These are phyloP conservation scores for Asterophora parasitica DNA, from an alignment of 768 basidiomycete species.

Conservation along the genomic window DNA sequence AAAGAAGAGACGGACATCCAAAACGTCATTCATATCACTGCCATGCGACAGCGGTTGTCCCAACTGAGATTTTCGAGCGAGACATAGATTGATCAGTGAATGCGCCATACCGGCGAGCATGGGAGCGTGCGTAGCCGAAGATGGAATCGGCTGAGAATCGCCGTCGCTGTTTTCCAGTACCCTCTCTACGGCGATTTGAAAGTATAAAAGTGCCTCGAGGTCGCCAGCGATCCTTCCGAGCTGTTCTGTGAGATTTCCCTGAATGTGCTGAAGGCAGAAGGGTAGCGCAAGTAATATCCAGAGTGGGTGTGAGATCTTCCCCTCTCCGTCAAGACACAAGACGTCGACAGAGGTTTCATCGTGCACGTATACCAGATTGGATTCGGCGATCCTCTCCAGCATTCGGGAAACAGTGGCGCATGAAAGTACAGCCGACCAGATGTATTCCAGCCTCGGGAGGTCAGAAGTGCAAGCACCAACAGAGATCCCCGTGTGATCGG, in stretches of 20 bases:
- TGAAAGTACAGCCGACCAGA: constrained; percentile 9
- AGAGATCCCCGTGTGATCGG: constrained; percentile 8
- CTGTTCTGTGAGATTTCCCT: background rate
- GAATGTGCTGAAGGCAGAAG: constrained; percentile 4
- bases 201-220: constrained; percentile 14
- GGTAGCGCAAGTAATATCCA: constrained; percentile 42
- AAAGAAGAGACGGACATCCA: constrained; percentile 29
- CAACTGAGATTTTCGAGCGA: constrained; percentile 22
- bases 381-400: constrained; percentile 17
- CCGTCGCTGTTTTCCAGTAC: background rate
- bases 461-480: constrained; percentile 2
- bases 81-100: constrained; percentile 27
- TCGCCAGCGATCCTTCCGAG: background rate
- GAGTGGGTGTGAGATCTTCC: constrained; percentile 43
- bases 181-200: constrained; percentile 13
- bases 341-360: constrained; percentile 1
- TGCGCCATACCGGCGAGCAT: constrained; percentile 13
- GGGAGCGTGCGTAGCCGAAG: background rate
- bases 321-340: constrained; percentile 45
- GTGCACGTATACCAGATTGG: constrained; percentile 16
- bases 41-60: constrained; percentile 22
- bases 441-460: constrained; percentile 1
- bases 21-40: constrained; percentile 28
- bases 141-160: background rate
- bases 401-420: background rate